Percentiles rank a stretch among this genome's conserved stretches.
These are phyloP conservation scores for Pulveroboletus sp. DNA, from an alignment of 1,284 basidiomycete genomes.

Conservation along the genomic window DNA sequence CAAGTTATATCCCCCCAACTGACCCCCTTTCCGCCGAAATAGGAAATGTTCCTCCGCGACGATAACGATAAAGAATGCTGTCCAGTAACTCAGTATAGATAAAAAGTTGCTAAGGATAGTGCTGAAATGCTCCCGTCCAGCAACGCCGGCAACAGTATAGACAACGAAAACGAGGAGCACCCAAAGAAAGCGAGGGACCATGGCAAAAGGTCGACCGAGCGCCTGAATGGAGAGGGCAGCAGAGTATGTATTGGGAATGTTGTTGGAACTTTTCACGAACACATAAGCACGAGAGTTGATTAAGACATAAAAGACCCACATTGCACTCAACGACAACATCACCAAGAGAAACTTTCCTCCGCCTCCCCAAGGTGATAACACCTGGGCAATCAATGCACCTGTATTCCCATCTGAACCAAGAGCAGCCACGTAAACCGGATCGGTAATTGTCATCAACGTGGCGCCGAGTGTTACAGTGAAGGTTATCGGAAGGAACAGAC, in stretches of 20 bases:
- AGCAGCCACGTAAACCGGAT: conserved; percentile 50
- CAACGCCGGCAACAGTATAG: conserved; percentile 62
- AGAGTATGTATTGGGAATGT: conserved; percentile 63
- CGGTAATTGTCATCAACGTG: conserved; percentile 56
- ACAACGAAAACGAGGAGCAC: conserved; percentile 53
- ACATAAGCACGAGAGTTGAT: background rate
- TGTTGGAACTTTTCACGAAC: conserved; percentile 46
- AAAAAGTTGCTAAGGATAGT: conserved; percentile 56
- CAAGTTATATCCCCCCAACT: conserved; percentile 54
- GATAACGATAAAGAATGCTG: conserved; percentile 60
- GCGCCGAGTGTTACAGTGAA: conserved; percentile 61
- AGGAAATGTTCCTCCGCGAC: conserved; percentile 60
- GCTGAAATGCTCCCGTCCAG: conserved; percentile 62
- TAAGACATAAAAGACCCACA: conserved; percentile 34
- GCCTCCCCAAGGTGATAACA: conserved; percentile 48
- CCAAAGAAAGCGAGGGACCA: conserved; percentile 63
- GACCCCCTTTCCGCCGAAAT: conserved; percentile 47
- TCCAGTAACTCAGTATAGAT: conserved; percentile 66
- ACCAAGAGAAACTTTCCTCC: conserved; percentile 63
- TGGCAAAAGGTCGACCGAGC: conserved; percentile 53
- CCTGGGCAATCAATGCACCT: conserved; percentile 47
- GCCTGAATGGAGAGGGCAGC: conserved; percentile 58
- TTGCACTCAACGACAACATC: conserved; percentile 54
- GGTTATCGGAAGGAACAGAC: conserved; percentile 55
- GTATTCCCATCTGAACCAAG: conserved; percentile 49